phyloP scores from a whole-genome alignment of 345 rosid species.

The Erodium maritimum region DNA sequence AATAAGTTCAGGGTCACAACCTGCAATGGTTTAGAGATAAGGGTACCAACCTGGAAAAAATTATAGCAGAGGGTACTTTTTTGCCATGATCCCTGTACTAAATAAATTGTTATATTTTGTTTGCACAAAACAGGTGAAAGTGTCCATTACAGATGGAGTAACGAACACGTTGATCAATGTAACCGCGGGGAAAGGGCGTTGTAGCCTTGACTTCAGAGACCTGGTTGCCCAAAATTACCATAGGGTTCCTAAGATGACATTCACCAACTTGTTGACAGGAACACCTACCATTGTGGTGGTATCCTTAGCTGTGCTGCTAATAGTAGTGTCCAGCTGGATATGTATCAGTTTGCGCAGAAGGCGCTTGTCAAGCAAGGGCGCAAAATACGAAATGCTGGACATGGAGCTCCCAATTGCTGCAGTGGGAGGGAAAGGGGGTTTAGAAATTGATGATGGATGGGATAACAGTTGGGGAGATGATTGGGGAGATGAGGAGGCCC shows the following conservation, averaged over 20 bases:
- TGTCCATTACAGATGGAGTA: constrained; percentile 26
- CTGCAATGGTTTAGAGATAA: too few relatives aligned
- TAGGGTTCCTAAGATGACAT: constrained; percentile 16
- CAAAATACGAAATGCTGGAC: constrained; percentile 54
- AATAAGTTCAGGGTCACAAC: too few relatives aligned
- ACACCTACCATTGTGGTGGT: constrained; percentile 21
- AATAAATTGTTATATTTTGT: constrained; percentile 3
- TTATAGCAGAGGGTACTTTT: too few relatives aligned
- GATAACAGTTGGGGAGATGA: constrained; percentile 66
- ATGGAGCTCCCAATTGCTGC: constrained; percentile 44
- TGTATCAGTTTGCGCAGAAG: constrained; percentile 28
- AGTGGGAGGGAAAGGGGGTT: constrained; percentile 15
- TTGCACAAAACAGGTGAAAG: constrained; percentile 39
- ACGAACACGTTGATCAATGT: constrained; percentile 28
- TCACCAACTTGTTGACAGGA: constrained; percentile 18
- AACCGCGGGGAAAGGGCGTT: constrained; percentile 32
- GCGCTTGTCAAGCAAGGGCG: constrained; percentile 11
- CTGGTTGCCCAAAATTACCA: constrained; percentile 19
- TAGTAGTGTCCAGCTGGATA: constrained; percentile 34
- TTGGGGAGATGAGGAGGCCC: constrained; percentile 77
- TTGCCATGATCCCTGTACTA: too few relatives aligned
- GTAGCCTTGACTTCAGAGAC: constrained; percentile 54
- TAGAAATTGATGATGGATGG: constrained; percentile 45
- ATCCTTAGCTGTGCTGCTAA: constrained; percentile 25
- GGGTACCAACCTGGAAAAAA: too few relatives aligned